These are phyloP conservation scores for Lichtheimia corymbifera DNA, from an alignment of 371 early-diverging fungal genomes.

Conservation along the genomic window DNA sequence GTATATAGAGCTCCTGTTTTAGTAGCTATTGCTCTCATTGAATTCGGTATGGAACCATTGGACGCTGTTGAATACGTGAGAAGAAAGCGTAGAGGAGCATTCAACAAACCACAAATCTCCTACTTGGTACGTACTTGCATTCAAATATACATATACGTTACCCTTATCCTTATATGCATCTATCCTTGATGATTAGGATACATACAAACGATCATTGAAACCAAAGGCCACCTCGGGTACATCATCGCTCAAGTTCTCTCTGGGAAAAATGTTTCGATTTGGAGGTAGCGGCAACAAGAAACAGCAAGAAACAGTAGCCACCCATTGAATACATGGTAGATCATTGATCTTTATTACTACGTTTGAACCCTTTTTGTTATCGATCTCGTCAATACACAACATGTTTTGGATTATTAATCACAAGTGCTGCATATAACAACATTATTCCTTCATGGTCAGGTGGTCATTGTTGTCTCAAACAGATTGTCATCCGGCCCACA, in stretches of 20 bases:
- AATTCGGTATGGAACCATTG: slow-evolving; percentile 74
- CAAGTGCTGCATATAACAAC: no score
- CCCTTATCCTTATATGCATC: not conserved
- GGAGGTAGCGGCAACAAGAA: slow-evolving; percentile 23
- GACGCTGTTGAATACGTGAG: slow-evolving; percentile 78
- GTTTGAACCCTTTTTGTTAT: no score
- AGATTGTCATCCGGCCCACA: no score
- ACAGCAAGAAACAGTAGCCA: slow-evolving; percentile 14
- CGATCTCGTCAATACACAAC: no score
- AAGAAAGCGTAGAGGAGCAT: slow-evolving; percentile 76
- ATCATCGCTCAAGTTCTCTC: slow-evolving; percentile 21
- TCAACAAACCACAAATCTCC: slow-evolving; percentile 78
- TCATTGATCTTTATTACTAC: not conserved
- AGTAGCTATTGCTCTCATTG: slow-evolving; percentile 80
- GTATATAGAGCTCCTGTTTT: slow-evolving; percentile 60
- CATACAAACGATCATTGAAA: slow-evolving; percentile 37
- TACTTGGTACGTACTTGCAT: slow-evolving; percentile 51
- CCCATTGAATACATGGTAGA: slow-evolving; percentile 33
- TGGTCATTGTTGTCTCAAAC: no score
- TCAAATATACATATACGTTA: not conserved
- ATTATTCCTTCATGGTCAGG: no score
- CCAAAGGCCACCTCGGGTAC: slow-evolving; percentile 19
- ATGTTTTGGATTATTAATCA: no score
- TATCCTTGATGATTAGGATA: slow-evolving; percentile 26
- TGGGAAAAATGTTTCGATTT: slow-evolving; percentile 34